phyloP scores from a whole-genome alignment of 2,329 filamentous ascomycete genomes.

The Fusarium sp. region DNA sequence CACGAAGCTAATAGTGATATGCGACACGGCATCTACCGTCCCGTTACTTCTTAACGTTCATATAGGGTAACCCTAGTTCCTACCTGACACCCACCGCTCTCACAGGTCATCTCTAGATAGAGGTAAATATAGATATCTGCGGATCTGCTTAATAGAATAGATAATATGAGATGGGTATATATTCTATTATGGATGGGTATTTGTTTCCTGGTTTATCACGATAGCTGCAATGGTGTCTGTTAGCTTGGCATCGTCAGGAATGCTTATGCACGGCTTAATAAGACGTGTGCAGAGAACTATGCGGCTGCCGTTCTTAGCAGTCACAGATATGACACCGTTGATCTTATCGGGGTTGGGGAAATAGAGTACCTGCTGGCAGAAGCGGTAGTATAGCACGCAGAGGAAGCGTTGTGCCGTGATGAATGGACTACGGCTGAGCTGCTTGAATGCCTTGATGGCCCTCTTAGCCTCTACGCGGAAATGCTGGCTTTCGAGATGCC shows the following conservation, averaged over 20 bases:
- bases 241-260: neutral
- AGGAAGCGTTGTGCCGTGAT: neutral
- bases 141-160: neutral
- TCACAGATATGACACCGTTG: neutral
- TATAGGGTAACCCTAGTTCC: neutral
- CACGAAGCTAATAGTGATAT: too few species aligned
- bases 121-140: neutral
- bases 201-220: neutral
- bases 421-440: neutral
- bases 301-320: neutral
- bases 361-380: neutral
- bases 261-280: neutral
- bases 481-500: neutral
- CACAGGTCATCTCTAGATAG: neutral
- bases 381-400: neutral
- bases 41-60: neutral
- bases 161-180: neutral
- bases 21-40: neutral
- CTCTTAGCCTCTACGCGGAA: conserved; percentile 3
- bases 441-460: neutral
- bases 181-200: neutral
- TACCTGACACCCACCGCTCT: neutral
- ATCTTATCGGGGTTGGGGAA: neutral
- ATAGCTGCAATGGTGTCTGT: neutral
- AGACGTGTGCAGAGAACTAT: neutral